phyloP scores from a whole-genome alignment of 345 rosid species.

The Crucihimalaya himalaica region DNA sequence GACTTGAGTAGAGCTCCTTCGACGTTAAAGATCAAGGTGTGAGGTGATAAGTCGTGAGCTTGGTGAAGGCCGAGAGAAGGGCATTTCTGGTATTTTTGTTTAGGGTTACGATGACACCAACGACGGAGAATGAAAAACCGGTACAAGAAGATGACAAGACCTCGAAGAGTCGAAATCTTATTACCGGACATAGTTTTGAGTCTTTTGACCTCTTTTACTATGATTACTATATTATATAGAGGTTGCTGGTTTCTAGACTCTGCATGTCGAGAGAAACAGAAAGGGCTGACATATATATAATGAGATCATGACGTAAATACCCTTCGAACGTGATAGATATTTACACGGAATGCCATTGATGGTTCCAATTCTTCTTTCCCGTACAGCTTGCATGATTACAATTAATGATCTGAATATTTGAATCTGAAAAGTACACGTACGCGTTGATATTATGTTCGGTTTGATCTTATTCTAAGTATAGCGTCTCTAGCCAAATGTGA shows the following conservation, averaged over 20 bases:
- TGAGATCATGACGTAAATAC: conserved; percentile 17
- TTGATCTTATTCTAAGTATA: background rate
- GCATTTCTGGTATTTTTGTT: conserved; percentile 46
- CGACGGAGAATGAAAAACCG: conserved; percentile 44
- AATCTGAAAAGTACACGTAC: conserved; percentile 25
- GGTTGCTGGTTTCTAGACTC: conserved; percentile 29
- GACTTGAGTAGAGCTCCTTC: conserved; percentile 58
- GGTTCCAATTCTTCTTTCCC: conserved; percentile 23
- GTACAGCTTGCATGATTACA: conserved; percentile 24
- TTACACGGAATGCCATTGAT: conserved; percentile 31
- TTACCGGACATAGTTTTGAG: conserved; percentile 40
- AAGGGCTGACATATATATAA: conserved; percentile 31
- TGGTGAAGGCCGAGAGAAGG: conserved; percentile 41
- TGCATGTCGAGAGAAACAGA: conserved; percentile 35
- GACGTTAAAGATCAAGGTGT: conserved; percentile 52
- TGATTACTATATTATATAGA: background rate
- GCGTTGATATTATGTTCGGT: conserved; percentile 16
- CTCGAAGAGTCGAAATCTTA: conserved; percentile 42
- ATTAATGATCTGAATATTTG: conserved; percentile 23
- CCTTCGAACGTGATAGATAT: conserved; percentile 16
- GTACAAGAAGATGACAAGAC: conserved; percentile 50
- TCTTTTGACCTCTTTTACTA: background rate
- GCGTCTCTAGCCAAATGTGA: background rate
- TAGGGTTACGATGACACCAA: conserved; percentile 41
- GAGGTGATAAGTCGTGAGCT: conserved; percentile 45